These are phyloP conservation scores for Phaseolus coccineus DNA, from an alignment of 331 rosid genomes.

Conservation along the genomic window DNA sequence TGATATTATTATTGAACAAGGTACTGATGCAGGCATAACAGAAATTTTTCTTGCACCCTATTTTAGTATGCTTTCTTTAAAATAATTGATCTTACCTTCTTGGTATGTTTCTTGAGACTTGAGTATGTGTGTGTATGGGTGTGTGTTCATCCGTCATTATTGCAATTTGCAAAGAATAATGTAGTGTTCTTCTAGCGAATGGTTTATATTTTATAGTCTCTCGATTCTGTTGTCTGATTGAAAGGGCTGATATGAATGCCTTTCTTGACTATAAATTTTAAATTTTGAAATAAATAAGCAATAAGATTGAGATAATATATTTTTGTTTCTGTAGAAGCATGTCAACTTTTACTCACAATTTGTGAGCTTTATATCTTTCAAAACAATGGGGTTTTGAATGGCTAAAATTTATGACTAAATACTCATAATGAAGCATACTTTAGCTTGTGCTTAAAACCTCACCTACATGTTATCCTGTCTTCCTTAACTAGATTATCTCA, in stretches of 20 bases:
- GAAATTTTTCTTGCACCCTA: constrained; percentile 15
- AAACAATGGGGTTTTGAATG: constrained; percentile 20
- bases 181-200: not conserved
- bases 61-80: not conserved
- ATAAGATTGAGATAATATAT: constrained; percentile 12
- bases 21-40: constrained; percentile 51
- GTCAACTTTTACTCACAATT: constrained; percentile 8
- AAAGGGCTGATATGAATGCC: not conserved
- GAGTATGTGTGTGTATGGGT: not conserved
- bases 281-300: not conserved
- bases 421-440: constrained; percentile 23
- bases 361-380: constrained; percentile 25
- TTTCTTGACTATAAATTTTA: no score
- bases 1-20: constrained; percentile 91
- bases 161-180: constrained; percentile 8
- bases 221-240: not conserved
- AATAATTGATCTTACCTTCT: not conserved
- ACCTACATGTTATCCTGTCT: constrained; percentile 13
- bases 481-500: constrained; percentile 3
- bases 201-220: not conserved
- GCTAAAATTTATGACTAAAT: constrained; percentile 7
- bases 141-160: not conserved
- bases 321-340: constrained; percentile 13
- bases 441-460: constrained; percentile 31
- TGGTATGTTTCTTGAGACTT: not conserved